Conservation (phyloP, 129 eudicot species). For the Ambrosia trifida region DNA sequence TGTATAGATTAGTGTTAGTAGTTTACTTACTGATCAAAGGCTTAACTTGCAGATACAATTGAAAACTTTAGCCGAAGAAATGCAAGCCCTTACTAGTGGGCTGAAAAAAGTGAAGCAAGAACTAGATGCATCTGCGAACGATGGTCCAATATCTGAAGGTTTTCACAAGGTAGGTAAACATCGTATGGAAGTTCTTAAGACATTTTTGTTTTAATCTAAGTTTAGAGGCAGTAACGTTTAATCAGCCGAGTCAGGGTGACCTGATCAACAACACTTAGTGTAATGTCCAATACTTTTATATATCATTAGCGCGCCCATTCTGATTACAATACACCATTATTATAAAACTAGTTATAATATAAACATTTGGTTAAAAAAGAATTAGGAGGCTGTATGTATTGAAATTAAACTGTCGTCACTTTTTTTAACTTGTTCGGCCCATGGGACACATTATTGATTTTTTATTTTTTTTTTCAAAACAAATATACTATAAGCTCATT, state of each 20-base stretch:
- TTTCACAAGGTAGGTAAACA: slow-evolving; percentile 61
- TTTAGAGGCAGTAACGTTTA: background rate
- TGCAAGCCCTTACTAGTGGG: slow-evolving; percentile 96
- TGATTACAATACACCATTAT: background rate
- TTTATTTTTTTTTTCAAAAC: too few relatives aligned
- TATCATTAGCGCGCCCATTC: background rate
- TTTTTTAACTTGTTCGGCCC: too few relatives aligned
- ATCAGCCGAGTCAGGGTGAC: background rate
- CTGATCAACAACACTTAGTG: background rate
- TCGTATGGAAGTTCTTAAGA: slow-evolving; percentile 13
- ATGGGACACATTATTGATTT: too few relatives aligned
- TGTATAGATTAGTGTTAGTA: slow-evolving; percentile 40
- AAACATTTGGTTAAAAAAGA: too few relatives aligned
- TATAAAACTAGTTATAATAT: too few relatives aligned
- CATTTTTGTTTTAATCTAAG: background rate
- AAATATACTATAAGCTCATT: too few relatives aligned
- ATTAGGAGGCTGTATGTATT: background rate
- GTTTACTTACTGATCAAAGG: background rate
- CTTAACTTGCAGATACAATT: slow-evolving; percentile 73
- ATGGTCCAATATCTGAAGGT: slow-evolving; percentile 92
- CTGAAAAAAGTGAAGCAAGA: slow-evolving; percentile 89
- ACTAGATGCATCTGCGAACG: slow-evolving; percentile 77
- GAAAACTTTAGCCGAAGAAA: slow-evolving; percentile 96
- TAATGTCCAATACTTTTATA: too few relatives aligned
- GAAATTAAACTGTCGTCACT: too few relatives aligned